These are phyloP conservation scores for Blastobotrys proliferans DNA, from an alignment of 1,139 yeast species.

Conservation along the genomic window DNA sequence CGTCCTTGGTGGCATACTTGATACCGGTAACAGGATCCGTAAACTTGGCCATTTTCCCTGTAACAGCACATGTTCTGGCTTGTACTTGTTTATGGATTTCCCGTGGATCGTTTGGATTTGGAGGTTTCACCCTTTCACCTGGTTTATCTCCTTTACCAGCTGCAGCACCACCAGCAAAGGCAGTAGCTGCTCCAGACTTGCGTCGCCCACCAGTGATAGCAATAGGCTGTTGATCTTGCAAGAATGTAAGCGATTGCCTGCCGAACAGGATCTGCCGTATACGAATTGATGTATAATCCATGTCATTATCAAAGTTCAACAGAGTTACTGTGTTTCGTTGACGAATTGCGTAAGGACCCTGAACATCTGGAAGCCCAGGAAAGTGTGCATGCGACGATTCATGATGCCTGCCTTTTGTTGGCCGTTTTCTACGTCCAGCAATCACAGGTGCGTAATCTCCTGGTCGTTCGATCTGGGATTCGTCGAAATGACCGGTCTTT, in stretches of 20 bases:
- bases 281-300: conserved; percentile 31
- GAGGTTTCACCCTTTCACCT: too few species aligned
- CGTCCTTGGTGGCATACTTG: conserved; percentile 79
- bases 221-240: neutral
- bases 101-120: conserved; percentile 13
- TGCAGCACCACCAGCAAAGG: neutral
- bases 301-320: conserved; percentile 31
- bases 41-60: conserved; percentile 76
- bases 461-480: conserved; percentile 5
- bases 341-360: conserved; percentile 26
- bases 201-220: neutral
- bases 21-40: conserved; percentile 80
- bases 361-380: conserved; percentile 19
- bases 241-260: conserved; percentile 40
- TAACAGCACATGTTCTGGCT: conserved; percentile 56
- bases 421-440: conserved; percentile 2
- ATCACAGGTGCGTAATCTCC: conserved; percentile 2
- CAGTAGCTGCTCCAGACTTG: neutral
- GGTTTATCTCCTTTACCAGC: too few species aligned
- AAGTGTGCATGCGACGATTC: neutral
- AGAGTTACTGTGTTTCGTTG: conserved; percentile 18
- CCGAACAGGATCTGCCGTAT: conserved; percentile 57
- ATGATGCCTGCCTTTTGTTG: neutral
- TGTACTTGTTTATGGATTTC: conserved; percentile 10
- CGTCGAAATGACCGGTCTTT: conserved; percentile 9